Conservation (phyloP, 768 basidiomycete genomes). For the Plicaturopsis crispa region DNA sequence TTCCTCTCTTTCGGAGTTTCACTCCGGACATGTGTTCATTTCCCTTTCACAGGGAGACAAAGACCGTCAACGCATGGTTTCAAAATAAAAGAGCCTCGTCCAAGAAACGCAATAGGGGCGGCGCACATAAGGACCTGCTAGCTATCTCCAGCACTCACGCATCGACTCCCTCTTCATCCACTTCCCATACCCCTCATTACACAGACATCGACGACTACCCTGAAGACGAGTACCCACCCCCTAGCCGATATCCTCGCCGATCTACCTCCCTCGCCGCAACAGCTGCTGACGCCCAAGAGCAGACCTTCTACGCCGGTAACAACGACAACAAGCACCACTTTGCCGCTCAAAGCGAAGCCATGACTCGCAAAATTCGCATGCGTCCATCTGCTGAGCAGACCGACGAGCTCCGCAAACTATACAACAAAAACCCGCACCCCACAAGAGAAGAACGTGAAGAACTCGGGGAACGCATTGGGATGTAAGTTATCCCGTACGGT, state of each 20-base stretch:
- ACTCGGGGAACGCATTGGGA: slow-evolving; percentile 63
- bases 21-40: slow-evolving; percentile 9
- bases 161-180: slow-evolving; percentile 25
- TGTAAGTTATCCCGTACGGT: slow-evolving; percentile 43
- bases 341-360: slow-evolving; percentile 40
- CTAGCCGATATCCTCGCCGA: slow-evolving; percentile 25
- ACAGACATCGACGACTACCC: slow-evolving; percentile 31
- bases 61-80: slow-evolving; percentile 84
- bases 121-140: slow-evolving; percentile 21
- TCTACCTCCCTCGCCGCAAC: slow-evolving; percentile 25
- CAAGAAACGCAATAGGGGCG: slow-evolving; percentile 58
- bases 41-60: slow-evolving; percentile 54
- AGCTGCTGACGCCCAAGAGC: slow-evolving; percentile 15
- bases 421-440: slow-evolving; percentile 59
- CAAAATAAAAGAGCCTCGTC: slow-evolving; percentile 81
- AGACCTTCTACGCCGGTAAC: slow-evolving; percentile 37
- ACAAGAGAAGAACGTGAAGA: slow-evolving; percentile 58
- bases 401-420: slow-evolving; percentile 62
- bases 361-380: slow-evolving; percentile 56
- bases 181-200: slow-evolving; percentile 2
- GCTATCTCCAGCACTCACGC: slow-evolving; percentile 23
- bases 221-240: slow-evolving; percentile 37
- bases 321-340: slow-evolving; percentile 43
- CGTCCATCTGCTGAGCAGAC: slow-evolving; percentile 60
- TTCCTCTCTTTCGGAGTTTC: slow-evolving; percentile 10